phyloP scores from a whole-genome alignment of 2,329 filamentous ascomycete genomes.

The Lomentospora prolificans region DNA sequence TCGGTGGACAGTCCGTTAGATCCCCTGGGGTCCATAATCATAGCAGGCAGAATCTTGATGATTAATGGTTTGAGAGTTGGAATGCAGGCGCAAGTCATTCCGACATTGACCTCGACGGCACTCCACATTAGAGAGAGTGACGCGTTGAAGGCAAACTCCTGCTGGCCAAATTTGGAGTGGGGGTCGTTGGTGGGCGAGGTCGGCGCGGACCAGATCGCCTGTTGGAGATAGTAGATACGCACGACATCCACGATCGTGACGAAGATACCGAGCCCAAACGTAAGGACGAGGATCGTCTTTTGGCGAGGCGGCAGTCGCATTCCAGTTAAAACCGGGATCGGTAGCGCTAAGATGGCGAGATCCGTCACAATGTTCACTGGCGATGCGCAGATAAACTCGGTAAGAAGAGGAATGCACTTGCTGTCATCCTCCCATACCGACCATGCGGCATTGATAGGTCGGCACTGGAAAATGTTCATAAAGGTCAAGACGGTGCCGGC shows the following conservation, averaged over 20 bases:
- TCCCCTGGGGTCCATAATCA: slow-evolving; percentile 35
- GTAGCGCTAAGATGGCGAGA: slow-evolving; percentile 74
- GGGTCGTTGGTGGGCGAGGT: slow-evolving; percentile 25
- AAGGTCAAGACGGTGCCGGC: slow-evolving; percentile 73
- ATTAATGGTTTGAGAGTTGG: slow-evolving; percentile 83
- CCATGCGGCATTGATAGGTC: slow-evolving; percentile 64
- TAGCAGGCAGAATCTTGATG: slow-evolving; percentile 48
- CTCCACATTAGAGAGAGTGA: slow-evolving; percentile 90
- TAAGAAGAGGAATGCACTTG: slow-evolving; percentile 47
- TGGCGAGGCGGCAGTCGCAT: slow-evolving; percentile 80
- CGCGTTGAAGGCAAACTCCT: slow-evolving; percentile 61
- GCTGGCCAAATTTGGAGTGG: slow-evolving; percentile 38
- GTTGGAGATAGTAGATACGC: slow-evolving; percentile 80
- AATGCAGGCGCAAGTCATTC: slow-evolving; percentile 85
- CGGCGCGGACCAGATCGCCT: slow-evolving; percentile 44
- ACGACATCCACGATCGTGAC: slow-evolving; percentile 82
- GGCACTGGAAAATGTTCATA: slow-evolving; percentile 80
- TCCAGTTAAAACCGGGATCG: slow-evolving; percentile 76
- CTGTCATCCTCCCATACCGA: slow-evolving; percentile 22
- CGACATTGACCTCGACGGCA: slow-evolving; percentile 80
- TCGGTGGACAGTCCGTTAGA: slow-evolving; percentile 13
- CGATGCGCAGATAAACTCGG: slow-evolving; percentile 62
- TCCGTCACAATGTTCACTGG: slow-evolving; percentile 91
- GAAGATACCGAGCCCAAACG: slow-evolving; percentile 80
- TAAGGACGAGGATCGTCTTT: slow-evolving; percentile 77